A percentile compares a stretch with the other conserved stretches of the same genome.
Conservation (phyloP, 1,139 yeast genomes). For the Protomyces macrosporus region DNA sequence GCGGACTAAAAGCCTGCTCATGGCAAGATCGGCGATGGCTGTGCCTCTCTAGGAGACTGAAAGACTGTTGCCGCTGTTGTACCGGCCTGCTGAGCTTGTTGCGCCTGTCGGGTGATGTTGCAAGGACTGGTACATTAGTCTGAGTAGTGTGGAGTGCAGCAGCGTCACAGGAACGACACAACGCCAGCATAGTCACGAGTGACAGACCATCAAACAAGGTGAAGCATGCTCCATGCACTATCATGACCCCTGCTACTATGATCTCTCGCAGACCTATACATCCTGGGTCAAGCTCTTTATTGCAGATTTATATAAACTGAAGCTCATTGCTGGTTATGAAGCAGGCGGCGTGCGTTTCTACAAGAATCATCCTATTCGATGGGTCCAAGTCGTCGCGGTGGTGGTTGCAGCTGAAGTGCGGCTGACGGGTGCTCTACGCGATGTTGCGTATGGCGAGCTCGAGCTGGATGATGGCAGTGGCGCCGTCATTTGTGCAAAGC, state of each 20-base stretch:
- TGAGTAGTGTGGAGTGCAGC: too few species aligned
- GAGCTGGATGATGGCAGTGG: slow-evolving; percentile 28
- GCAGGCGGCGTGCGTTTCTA: slow-evolving; percentile 19
- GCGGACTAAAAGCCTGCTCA: slow-evolving; percentile 21
- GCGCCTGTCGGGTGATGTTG: too few species aligned
- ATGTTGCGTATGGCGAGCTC: slow-evolving; percentile 4
- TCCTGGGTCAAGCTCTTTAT: slow-evolving; percentile 29
- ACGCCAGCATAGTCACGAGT: neutral
- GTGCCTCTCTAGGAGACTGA: neutral
- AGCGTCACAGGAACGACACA: neutral
- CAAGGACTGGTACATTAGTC: too few species aligned
- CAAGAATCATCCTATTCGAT: slow-evolving; percentile 27
- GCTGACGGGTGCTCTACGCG: neutral
- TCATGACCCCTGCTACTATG: slow-evolving; percentile 21
- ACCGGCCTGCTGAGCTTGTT: neutral
- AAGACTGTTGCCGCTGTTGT: neutral
- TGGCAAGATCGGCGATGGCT: neutral
- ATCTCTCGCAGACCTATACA: slow-evolving; percentile 12
- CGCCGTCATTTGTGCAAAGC: neutral
- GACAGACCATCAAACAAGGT: neutral
- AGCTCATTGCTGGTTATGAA: slow-evolving; percentile 16
- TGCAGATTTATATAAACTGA: slow-evolving; percentile 9
- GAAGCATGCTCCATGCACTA: neutral
- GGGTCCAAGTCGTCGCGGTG: slow-evolving; percentile 27
- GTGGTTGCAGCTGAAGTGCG: slow-evolving; percentile 15